phyloP scores from a whole-genome alignment of 441 rosid species.

The Gossypium trilobum region DNA sequence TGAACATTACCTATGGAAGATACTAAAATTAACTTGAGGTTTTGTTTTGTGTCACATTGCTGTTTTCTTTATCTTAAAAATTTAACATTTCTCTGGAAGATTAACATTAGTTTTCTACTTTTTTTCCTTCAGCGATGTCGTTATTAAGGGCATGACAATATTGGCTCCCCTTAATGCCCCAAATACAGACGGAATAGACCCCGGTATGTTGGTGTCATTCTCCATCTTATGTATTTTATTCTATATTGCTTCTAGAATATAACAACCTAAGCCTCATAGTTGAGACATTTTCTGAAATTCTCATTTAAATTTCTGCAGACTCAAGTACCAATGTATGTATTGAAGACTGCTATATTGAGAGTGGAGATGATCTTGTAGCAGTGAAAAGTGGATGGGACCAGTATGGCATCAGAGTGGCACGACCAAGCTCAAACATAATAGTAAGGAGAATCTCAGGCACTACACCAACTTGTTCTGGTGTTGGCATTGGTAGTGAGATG shows the following conservation, averaged over 20 bases:
- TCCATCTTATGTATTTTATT: not conserved
- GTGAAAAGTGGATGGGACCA: constrained; percentile 98
- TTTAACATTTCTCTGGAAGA: not conserved
- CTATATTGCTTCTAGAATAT: not conserved
- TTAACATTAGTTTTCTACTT: not conserved
- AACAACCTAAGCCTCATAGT: not conserved
- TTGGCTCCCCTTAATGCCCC: constrained; percentile 92
- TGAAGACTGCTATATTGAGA: constrained; percentile 82
- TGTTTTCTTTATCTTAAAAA: not conserved
- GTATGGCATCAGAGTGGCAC: constrained; percentile 65
- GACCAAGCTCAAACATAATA: constrained; percentile 67
- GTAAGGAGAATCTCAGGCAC: constrained; percentile 74
- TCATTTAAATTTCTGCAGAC: constrained; percentile 31
- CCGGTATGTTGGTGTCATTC: constrained; percentile 38
- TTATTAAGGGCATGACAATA: constrained; percentile 73
- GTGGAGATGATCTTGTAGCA: constrained; percentile 92
- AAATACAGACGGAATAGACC: constrained; percentile 91
- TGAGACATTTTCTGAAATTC: not conserved
- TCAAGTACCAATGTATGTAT: constrained; percentile 76
- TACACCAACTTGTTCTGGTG: constrained; percentile 82
- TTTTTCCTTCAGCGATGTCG: constrained; percentile 52
- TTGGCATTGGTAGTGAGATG: constrained; percentile 95
- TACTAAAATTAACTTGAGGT: not conserved
- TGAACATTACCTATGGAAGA: not conserved
- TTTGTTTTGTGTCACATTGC: not conserved